A percentile compares a stretch with the other conserved stretches of the same genome.
Evolutionary conservation across 2,329 filamentous ascomycete species (phyloP).

Genomic region (Epicoccum sorghinum): DNA sequence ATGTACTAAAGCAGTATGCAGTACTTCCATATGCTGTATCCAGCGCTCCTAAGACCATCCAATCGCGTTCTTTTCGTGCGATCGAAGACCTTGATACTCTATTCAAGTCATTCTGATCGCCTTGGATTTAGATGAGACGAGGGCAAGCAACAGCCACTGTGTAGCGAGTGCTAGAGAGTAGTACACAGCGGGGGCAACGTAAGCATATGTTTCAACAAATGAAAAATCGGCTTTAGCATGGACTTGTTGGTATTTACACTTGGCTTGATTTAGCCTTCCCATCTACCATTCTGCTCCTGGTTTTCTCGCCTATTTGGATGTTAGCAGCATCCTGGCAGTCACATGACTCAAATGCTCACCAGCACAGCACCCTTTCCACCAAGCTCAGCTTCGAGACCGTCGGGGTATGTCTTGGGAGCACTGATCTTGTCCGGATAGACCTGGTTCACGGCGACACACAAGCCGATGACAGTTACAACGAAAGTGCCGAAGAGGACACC

Average conservation of each 20-base stretch:
- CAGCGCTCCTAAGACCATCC: too few species aligned
- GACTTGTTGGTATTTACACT: constrained; percentile 20
- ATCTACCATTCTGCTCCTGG: constrained; percentile 28
- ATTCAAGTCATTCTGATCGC: too few species aligned
- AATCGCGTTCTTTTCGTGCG: too few species aligned
- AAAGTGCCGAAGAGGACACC: constrained; percentile 61
- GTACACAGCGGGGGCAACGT: not conserved
- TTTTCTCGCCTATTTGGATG: constrained; percentile 26
- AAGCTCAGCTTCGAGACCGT: constrained; percentile 56
- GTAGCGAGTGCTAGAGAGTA: too few species aligned
- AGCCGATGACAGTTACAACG: constrained; percentile 47
- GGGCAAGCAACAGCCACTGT: too few species aligned
- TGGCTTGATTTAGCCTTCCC: not conserved
- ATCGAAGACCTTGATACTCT: too few species aligned
- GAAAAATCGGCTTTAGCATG: constrained; percentile 3
- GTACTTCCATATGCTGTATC: too few species aligned
- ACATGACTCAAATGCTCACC: constrained; percentile 35
- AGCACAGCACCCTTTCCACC: constrained; percentile 52
- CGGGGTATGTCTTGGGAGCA: constrained; percentile 54
- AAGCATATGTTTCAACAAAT: not conserved
- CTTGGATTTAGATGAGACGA: too few species aligned
- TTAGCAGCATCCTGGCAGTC: constrained; percentile 5
- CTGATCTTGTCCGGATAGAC: constrained; percentile 56
- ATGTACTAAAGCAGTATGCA: too few species aligned
- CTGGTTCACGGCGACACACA: constrained; percentile 48